Conservation (phyloP, 441 rosid species). For the Pelargonium myrrhifolium region DNA sequence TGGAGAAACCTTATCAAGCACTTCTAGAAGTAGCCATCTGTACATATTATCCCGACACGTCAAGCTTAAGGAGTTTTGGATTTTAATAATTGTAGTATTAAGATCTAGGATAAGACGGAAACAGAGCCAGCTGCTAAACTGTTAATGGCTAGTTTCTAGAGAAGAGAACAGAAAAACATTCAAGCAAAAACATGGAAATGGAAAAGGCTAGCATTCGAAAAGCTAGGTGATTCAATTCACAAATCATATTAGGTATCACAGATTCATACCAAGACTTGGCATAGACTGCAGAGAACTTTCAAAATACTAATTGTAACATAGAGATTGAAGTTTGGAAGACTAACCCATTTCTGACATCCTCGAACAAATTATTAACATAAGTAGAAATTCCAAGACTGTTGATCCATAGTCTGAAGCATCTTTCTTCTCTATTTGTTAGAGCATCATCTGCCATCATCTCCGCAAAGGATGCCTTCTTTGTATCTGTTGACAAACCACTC, state of each 20-base stretch:
- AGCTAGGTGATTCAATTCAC: neutral
- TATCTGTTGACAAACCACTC: conserved; percentile 58
- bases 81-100: neutral
- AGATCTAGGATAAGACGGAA: neutral
- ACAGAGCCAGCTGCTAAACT: too few relatives aligned
- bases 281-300: neutral
- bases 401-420: conserved; percentile 70
- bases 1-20: conserved; percentile 55
- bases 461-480: conserved; percentile 45
- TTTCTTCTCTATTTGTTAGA: conserved; percentile 58
- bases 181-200: too few relatives aligned
- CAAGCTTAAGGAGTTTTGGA: neutral
- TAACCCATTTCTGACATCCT: conserved; percentile 72
- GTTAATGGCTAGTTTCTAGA: too few relatives aligned
- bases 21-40: conserved; percentile 69
- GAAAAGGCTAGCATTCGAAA: too few relatives aligned
- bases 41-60: conserved; percentile 15
- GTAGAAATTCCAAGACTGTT: conserved; percentile 57
- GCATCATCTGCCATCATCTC: conserved; percentile 75
- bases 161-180: too few relatives aligned
- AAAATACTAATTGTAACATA: neutral
- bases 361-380: conserved; percentile 57
- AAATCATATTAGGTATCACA: neutral
- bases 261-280: neutral
- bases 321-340: conserved; percentile 7